These are phyloP conservation scores for Rhynchospora breviuscula DNA, from an alignment of 176 grass and related monocot genomes.

Conservation along the genomic window DNA sequence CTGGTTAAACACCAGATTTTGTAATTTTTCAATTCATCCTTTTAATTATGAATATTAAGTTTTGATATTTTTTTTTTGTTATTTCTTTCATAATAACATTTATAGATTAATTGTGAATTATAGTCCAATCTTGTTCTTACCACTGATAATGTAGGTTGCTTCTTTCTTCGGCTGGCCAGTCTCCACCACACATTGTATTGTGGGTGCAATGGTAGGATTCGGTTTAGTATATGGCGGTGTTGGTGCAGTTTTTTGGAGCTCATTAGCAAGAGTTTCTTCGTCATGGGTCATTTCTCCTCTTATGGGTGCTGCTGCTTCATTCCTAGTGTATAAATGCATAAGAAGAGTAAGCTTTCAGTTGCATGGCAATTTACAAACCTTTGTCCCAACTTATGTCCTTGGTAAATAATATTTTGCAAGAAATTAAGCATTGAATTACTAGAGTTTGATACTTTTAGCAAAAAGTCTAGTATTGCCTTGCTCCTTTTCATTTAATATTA, in stretches of 20 bases:
- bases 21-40: not conserved
- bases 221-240: constrained; percentile 77
- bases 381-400: not conserved
- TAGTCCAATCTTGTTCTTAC: constrained; percentile 30
- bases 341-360: constrained; percentile 56
- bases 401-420: not conserved
- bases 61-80: not conserved
- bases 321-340: constrained; percentile 96
- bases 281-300: constrained; percentile 95
- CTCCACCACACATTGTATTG: constrained; percentile 96
- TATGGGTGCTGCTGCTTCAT: constrained; percentile 81
- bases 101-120: not conserved
- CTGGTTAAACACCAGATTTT: not conserved
- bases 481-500: not conserved
- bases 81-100: not conserved
- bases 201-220: constrained; percentile 98
- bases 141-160: constrained; percentile 58
- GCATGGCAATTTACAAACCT: not conserved
- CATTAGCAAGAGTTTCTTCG: constrained; percentile 89
- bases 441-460: not conserved
- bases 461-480: constrained; percentile 4
- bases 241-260: constrained; percentile 82
- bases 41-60: not conserved
- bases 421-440: not conserved
- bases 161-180: constrained; percentile 96